Conservation (phyloP, 2,329 filamentous ascomycete genomes). For the Beauveria rudraprayagi region DNA sequence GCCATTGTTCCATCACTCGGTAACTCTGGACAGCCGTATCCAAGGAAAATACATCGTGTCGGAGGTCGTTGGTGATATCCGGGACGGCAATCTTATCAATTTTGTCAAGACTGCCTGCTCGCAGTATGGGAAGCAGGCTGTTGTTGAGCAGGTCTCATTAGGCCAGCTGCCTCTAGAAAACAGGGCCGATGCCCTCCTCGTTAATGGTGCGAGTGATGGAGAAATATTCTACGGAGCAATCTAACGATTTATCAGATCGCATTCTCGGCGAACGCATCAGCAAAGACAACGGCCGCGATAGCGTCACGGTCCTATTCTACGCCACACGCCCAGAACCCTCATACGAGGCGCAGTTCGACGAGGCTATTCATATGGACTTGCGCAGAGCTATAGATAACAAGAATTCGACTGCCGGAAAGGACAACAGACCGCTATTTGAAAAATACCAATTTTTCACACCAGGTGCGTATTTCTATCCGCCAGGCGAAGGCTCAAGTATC, state of each 20-base stretch:
- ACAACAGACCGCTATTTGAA: constrained; percentile 62
- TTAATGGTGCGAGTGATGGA: constrained; percentile 35
- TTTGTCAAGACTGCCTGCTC: constrained; percentile 41
- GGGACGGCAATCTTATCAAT: constrained; percentile 31
- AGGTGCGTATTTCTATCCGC: constrained; percentile 43
- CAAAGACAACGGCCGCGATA: constrained; percentile 28
- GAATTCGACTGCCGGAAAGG: constrained; percentile 11
- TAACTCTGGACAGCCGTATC: constrained; percentile 28
- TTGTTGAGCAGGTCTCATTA: constrained; percentile 34
- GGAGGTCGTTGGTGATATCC: constrained; percentile 47
- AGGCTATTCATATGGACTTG: constrained; percentile 60
- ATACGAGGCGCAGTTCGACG: constrained; percentile 60
- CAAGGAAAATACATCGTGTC: constrained; percentile 40
- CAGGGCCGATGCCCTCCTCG: constrained; percentile 36
- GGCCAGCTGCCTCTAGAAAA: constrained; percentile 30
- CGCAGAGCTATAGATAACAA: constrained; percentile 43
- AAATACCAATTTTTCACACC: constrained; percentile 93
- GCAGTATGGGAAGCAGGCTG: constrained; percentile 27
- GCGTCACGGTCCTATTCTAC: constrained; percentile 70
- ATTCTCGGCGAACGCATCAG: constrained; percentile 42
- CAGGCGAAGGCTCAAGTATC: background rate
- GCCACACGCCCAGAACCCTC: constrained; percentile 49
- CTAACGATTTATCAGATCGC: constrained; percentile 33
- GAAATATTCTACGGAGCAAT: background rate
- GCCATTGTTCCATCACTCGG: constrained; percentile 41